phyloP scores from a whole-genome alignment of 2,329 filamentous ascomycete species.

The Dothideomycetes sp. region DNA sequence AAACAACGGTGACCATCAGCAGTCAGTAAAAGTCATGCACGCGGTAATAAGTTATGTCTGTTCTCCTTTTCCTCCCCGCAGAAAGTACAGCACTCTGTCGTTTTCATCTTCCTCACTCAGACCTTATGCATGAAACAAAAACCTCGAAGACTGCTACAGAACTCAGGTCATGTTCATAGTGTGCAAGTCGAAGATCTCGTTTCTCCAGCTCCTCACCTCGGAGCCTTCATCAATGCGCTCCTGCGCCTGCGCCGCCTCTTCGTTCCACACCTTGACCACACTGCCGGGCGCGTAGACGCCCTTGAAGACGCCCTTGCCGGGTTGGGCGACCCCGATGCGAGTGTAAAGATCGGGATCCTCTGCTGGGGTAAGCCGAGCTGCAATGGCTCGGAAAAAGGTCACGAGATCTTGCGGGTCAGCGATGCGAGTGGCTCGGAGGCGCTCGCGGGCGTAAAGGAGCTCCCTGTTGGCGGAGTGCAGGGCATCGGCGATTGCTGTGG shows the following conservation, averaged over 20 bases:
- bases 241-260: constrained; percentile 58
- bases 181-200: constrained; percentile 60
- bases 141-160: too few species aligned
- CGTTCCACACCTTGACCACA: constrained; percentile 79
- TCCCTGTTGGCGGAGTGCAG: constrained; percentile 73
- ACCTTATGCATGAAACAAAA: too few species aligned
- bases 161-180: neutral
- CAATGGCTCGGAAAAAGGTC: constrained; percentile 73
- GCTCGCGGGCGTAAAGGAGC: constrained; percentile 73
- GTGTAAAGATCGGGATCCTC: constrained; percentile 68
- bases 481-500: constrained; percentile 56
- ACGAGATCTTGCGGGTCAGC: constrained; percentile 66
- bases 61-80: too few species aligned
- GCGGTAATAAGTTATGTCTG: too few species aligned
- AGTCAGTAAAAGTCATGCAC: too few species aligned
- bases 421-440: constrained; percentile 75
- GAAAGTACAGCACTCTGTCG: too few species aligned
- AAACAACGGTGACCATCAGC: too few species aligned
- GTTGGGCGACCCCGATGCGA: constrained; percentile 56
- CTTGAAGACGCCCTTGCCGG: constrained; percentile 57
- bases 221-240: constrained; percentile 63
- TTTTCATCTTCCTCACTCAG: too few species aligned
- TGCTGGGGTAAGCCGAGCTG: constrained; percentile 61
- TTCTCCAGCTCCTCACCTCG: constrained; percentile 65
- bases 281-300: constrained; percentile 83